Percentiles rank a stretch among this genome's conserved stretches.
phyloP scores from a whole-genome alignment of 2,329 filamentous ascomycete species.

The Cercospora sesami region DNA sequence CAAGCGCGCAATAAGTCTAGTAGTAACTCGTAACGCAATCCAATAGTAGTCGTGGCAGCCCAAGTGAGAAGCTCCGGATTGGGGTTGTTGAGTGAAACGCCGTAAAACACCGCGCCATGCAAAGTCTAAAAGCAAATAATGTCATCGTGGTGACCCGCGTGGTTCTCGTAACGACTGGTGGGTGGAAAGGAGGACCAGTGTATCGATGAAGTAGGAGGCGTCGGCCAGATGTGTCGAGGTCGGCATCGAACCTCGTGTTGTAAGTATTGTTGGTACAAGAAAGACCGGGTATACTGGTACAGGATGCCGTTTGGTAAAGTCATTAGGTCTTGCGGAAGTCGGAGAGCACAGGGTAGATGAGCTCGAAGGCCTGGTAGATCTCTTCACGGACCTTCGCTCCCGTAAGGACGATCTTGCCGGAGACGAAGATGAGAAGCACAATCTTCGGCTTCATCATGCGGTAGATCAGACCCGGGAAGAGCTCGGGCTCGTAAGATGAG shows the following conservation, averaged over 20 bases:
- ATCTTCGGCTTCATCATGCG: conserved; percentile 99
- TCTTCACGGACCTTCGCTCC: conserved; percentile 97
- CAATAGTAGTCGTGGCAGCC: conserved; percentile 16
- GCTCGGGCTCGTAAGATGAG: conserved; percentile 95
- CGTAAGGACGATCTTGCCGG: conserved; percentile 95
- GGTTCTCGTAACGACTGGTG: conserved; percentile 9
- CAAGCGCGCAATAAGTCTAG: conserved; percentile 20
- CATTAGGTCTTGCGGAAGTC: conserved; percentile 31
- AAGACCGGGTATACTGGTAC: conserved; percentile 32
- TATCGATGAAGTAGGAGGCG: conserved; percentile 7
- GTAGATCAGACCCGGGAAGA: conserved; percentile 99
- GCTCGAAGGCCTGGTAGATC: conserved; percentile 94
- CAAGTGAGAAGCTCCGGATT: conserved; percentile 13
- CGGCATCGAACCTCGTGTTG: conserved; percentile 33
- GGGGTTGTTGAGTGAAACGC: conserved; percentile 22
- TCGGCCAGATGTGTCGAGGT: conserved; percentile 27
- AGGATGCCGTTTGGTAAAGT: conserved; percentile 27
- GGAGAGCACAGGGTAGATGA: conserved; percentile 81
- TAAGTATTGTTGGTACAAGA: conserved; percentile 33
- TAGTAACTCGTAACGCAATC: conserved; percentile 13
- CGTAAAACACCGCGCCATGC: conserved; percentile 38
- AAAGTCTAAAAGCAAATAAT: conserved; percentile 25
- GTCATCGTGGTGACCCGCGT: conserved; percentile 13
- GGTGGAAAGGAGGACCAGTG: conserved; percentile 7
- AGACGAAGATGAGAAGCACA: conserved; percentile 91